Conservation (phyloP, 1,284 basidiomycete species). For the Peniophora sp. region DNA sequence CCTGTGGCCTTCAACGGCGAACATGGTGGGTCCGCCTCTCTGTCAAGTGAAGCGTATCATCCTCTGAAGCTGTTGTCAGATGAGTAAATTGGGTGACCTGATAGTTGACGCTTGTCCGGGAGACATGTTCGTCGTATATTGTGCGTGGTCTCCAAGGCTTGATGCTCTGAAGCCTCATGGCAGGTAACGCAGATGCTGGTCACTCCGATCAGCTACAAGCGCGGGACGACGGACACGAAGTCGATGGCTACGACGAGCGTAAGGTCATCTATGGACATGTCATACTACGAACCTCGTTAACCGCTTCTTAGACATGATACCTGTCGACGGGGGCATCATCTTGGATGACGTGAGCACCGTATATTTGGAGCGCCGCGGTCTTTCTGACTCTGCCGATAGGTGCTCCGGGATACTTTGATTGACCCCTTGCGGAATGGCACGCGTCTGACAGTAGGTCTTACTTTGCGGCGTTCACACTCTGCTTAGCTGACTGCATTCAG, state of each 20-base stretch:
- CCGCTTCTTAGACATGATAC: constrained; percentile 8
- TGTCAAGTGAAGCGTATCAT: not conserved
- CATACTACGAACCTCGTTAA: not conserved
- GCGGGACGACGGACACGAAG: constrained; percentile 7
- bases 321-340: constrained; percentile 9
- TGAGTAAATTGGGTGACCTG: constrained; percentile 5
- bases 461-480: not conserved
- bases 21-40: constrained; percentile 10
- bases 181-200: not conserved
- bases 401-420: constrained; percentile 8
- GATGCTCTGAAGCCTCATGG: too few relatives aligned
- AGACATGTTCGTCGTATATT: constrained; percentile 12
- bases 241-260: constrained; percentile 14
- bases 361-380: not conserved
- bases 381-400: constrained; percentile 3
- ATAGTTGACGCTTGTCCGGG: constrained; percentile 5
- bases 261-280: not conserved
- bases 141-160: constrained; percentile 6
- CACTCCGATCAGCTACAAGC: constrained; percentile 11
- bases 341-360: constrained; percentile 9
- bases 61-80: not conserved
- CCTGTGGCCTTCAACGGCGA: constrained; percentile 9
- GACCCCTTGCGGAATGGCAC: constrained; percentile 8
- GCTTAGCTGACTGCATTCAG: not conserved
- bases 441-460: constrained; percentile 8